Percentiles rank a stretch among this genome's conserved stretches.
These are phyloP conservation scores for Zea luxurians DNA, from an alignment of 176 grass and related monocot species.

Conservation along the genomic window DNA sequence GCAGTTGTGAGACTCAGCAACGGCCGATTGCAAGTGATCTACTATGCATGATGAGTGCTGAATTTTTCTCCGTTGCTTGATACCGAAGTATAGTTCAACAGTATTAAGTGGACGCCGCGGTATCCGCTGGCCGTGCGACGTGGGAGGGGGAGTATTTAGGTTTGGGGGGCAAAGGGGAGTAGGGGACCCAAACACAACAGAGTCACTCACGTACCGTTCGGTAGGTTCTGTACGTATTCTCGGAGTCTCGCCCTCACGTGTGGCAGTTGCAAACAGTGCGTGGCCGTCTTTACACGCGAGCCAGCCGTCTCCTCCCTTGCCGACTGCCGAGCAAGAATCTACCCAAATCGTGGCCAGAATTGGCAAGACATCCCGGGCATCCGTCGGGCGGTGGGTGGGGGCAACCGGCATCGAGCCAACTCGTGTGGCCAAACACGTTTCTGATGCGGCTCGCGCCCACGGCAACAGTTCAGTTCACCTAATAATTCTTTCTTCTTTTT, in stretches of 20 bases:
- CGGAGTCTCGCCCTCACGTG: background rate
- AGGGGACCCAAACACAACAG: background rate
- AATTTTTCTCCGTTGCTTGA: slow-evolving; percentile 39
- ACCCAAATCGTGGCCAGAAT: background rate
- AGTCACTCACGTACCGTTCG: background rate
- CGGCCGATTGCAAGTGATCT: background rate
- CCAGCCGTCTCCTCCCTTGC: background rate
- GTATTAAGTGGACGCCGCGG: slow-evolving; percentile 20
- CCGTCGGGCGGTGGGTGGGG: background rate
- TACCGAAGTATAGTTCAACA: slow-evolving; percentile 3
- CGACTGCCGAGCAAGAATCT: background rate
- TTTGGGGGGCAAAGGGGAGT: background rate
- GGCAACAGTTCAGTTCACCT: slow-evolving; percentile 35
- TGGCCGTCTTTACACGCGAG: background rate
- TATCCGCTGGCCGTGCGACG: background rate
- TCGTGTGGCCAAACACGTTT: background rate
- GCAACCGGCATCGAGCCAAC: background rate
- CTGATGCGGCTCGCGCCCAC: background rate
- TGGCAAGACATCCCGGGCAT: background rate
- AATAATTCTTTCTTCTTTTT: background rate
- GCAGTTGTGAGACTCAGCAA: background rate
- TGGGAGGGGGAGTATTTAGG: background rate
- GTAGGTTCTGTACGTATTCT: slow-evolving; percentile 8
- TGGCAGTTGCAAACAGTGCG: background rate
- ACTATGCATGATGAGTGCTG: background rate